A percentile compares a stretch with the other conserved stretches of the same genome.
Evolutionary conservation across 2,329 filamentous ascomycete genomes (phyloP).

Genomic region (Whalleya microplaca): DNA sequence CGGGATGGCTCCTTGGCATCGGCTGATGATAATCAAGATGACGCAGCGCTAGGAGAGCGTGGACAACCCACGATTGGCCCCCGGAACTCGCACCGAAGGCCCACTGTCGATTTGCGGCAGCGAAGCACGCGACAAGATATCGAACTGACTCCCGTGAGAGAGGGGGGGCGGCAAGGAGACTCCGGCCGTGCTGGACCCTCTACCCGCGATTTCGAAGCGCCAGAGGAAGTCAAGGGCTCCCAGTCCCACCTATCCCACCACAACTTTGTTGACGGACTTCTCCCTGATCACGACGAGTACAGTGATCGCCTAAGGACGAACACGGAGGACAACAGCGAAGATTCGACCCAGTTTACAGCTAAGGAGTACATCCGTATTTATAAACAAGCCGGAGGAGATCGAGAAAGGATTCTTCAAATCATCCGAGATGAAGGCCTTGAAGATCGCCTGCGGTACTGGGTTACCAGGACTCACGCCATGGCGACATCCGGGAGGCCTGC

Average conservation of each 20-base stretch:
- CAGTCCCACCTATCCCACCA: background rate
- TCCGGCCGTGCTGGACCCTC: conserved; percentile 6
- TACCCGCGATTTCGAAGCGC: background rate
- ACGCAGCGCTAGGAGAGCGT: conserved; percentile 10
- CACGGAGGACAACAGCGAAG: conserved; percentile 6
- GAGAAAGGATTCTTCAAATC: conserved; percentile 61
- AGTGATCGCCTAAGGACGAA: background rate
- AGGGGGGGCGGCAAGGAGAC: conserved; percentile 7
- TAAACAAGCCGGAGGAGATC: conserved; percentile 62
- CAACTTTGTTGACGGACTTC: background rate
- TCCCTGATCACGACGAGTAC: conserved; percentile 1
- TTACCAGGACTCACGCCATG: conserved; percentile 53
- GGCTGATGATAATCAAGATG: conserved; percentile 17
- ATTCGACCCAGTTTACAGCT: conserved; percentile 30
- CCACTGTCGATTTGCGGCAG: conserved; percentile 34
- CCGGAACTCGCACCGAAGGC: conserved; percentile 26
- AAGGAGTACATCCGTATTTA: conserved; percentile 59
- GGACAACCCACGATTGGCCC: conserved; percentile 19
- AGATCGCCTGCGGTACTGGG: conserved; percentile 62
- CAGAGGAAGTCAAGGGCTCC: conserved; percentile 3
- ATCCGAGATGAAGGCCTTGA: conserved; percentile 64
- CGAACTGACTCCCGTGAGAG: background rate
- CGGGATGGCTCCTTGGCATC: conserved; percentile 9
- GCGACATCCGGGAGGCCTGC: conserved; percentile 8
- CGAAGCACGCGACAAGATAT: conserved; percentile 30